Conservation (phyloP, 345 rosid species). For the Lumnitzera racemosa region DNA sequence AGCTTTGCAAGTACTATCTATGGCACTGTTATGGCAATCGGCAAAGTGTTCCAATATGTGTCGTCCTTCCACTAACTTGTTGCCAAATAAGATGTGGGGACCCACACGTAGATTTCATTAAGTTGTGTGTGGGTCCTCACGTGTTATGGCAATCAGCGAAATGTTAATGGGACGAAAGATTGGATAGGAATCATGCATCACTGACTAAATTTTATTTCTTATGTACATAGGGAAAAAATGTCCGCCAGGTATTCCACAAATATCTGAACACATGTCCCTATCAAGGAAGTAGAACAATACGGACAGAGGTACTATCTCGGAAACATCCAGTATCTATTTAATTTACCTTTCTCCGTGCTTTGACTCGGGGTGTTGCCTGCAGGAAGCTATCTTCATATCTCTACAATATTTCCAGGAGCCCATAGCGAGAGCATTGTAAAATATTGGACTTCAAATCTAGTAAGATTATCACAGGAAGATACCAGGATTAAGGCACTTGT, state of each 20-base stretch:
- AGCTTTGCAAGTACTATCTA: no score
- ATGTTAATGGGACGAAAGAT: not conserved
- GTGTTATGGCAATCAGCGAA: no score
- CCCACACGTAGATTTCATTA: no score
- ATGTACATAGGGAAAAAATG: constrained; percentile 46
- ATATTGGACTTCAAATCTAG: constrained; percentile 9
- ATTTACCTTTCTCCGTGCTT: not conserved
- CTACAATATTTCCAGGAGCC: constrained; percentile 91
- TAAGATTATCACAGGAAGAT: not conserved
- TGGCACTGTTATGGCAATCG: no score
- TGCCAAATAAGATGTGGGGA: no score
- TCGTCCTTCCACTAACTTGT: no score
- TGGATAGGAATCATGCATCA: not conserved
- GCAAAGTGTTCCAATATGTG: no score
- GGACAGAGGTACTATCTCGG: constrained; percentile 55
- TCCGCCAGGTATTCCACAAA: constrained; percentile 42
- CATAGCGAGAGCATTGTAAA: constrained; percentile 44
- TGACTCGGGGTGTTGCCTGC: constrained; percentile 1
- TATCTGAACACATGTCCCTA: constrained; percentile 84
- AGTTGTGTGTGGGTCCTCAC: no score
- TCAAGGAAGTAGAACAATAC: constrained; percentile 93
- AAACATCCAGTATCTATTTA: not conserved
- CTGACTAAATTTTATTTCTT: not conserved
- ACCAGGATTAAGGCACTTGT: not conserved
- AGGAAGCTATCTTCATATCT: constrained; percentile 83